phyloP scores from a whole-genome alignment of 768 basidiomycete species.

The Solioccasus polychromus region DNA sequence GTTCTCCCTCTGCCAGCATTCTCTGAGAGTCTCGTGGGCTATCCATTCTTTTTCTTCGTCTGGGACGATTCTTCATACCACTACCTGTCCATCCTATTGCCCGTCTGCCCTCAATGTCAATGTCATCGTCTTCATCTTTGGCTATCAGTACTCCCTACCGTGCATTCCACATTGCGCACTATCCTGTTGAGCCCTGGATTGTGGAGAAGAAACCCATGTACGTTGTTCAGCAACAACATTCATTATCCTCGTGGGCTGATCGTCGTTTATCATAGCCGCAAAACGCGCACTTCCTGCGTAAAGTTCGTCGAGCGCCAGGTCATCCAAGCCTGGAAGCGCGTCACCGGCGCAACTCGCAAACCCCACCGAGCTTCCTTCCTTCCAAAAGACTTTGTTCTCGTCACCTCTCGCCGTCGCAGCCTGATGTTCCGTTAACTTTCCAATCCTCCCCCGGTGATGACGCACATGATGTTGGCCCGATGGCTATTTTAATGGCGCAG shows the following conservation, averaged over 20 bases:
- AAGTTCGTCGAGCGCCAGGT: constrained; percentile 58
- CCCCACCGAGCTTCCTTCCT: constrained; percentile 51
- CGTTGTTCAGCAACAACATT: background rate
- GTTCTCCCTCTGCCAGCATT: constrained; percentile 7
- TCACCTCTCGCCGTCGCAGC: constrained; percentile 56
- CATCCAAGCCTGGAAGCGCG: constrained; percentile 57
- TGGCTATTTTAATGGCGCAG: constrained; percentile 14
- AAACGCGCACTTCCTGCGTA: constrained; percentile 32
- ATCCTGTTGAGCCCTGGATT: constrained; percentile 26
- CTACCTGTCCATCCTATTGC: background rate
- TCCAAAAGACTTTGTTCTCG: constrained; percentile 59
- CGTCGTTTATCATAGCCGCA: constrained; percentile 12
- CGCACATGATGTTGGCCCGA: constrained; percentile 12
- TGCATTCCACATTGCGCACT: constrained; percentile 11
- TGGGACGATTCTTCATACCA: constrained; percentile 25
- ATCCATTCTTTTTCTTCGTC: constrained; percentile 28
- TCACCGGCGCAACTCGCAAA: constrained; percentile 53
- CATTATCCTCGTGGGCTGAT: background rate
- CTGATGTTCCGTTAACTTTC: constrained; percentile 35
- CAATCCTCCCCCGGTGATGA: background rate
- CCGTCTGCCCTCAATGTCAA: constrained; percentile 5
- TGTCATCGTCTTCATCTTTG: constrained; percentile 3
- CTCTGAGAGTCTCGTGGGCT: constrained; percentile 22
- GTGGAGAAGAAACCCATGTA: constrained; percentile 26
- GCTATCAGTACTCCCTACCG: constrained; percentile 7